phyloP scores from a whole-genome alignment of 2,329 filamentous ascomycete genomes.

The Tolypocladium album region DNA sequence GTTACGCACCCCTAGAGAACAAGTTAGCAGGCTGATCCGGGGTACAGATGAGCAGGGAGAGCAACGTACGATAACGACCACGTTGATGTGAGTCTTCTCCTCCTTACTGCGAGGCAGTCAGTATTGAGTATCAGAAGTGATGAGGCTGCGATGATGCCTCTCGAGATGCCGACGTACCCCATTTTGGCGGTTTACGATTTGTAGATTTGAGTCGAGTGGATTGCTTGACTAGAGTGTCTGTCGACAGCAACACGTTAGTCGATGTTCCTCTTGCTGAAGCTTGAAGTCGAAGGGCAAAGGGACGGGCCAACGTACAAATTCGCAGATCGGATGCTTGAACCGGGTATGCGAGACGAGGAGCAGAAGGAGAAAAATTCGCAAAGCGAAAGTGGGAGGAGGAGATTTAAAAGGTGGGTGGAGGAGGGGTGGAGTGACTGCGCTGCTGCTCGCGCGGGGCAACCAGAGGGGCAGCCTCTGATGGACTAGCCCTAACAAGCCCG shows the following conservation, averaged over 20 bases:
- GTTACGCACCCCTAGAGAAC: too few relatives aligned
- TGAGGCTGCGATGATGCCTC: neutral
- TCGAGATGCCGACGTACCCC: constrained; percentile 14
- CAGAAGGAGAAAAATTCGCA: constrained; percentile 24
- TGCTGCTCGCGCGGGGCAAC: constrained; percentile 24
- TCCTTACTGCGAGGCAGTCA: constrained; percentile 59
- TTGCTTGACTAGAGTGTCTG: constrained; percentile 5
- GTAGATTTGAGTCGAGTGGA: constrained; percentile 3
- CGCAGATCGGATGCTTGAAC: constrained; percentile 33
- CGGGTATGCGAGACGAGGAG: constrained; percentile 33
- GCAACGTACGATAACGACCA: constrained; percentile 98
- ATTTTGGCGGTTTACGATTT: constrained; percentile 21
- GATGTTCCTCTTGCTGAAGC: neutral
- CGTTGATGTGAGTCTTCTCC: constrained; percentile 92
- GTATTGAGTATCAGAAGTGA: neutral
- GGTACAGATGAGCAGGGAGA: too few relatives aligned
- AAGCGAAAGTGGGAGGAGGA: constrained; percentile 24
- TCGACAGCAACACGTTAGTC: constrained; percentile 3
- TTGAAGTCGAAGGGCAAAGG: constrained; percentile 2
- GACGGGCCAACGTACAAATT: constrained; percentile 21
- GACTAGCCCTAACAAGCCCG: constrained; percentile 23
- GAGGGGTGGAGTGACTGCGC: constrained; percentile 17
- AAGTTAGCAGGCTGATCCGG: too few relatives aligned
- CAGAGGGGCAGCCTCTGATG: constrained; percentile 6
- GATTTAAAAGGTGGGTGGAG: constrained; percentile 23